phyloP scores from a whole-genome alignment of 305 asterid species.

The Fraxinus paxiana region DNA sequence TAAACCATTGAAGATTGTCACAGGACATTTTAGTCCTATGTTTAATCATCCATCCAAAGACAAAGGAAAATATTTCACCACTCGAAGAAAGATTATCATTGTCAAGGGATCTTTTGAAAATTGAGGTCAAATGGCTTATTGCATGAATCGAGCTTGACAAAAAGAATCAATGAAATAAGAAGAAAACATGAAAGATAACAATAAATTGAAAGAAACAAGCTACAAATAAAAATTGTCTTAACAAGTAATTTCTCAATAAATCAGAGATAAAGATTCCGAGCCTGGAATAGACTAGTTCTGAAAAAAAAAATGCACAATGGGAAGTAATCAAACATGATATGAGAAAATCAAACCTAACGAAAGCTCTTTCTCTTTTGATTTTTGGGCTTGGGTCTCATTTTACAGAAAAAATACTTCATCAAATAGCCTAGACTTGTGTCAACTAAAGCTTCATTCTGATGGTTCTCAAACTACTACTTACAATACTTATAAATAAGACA shows the following conservation, averaged over 20 bases:
- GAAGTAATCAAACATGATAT: not conserved
- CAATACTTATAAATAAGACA: slow-evolving; percentile 4
- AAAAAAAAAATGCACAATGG: not conserved
- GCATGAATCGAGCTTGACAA: not conserved
- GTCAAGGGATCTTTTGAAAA: not conserved
- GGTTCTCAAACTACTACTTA: not conserved
- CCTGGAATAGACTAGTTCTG: not conserved
- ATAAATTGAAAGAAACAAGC: not conserved
- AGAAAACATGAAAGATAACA: not conserved
- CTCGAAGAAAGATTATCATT: not conserved
- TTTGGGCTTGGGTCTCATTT: not conserved
- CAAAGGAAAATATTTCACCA: not conserved
- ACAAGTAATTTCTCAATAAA: not conserved
- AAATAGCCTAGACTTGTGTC: not conserved
- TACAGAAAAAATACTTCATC: not conserved
- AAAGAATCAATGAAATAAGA: not conserved
- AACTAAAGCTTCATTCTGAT: not conserved
- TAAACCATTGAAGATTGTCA: not conserved
- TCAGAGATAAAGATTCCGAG: not conserved
- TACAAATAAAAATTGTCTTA: not conserved
- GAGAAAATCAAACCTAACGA: not conserved
- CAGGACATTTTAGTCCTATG: not conserved
- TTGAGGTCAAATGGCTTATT: not conserved
- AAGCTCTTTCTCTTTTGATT: not conserved
- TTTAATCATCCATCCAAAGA: not conserved